These are phyloP conservation scores for Aphanomyces euteiches DNA, from an alignment of 352 stramenopile species.

Conservation along the genomic window DNA sequence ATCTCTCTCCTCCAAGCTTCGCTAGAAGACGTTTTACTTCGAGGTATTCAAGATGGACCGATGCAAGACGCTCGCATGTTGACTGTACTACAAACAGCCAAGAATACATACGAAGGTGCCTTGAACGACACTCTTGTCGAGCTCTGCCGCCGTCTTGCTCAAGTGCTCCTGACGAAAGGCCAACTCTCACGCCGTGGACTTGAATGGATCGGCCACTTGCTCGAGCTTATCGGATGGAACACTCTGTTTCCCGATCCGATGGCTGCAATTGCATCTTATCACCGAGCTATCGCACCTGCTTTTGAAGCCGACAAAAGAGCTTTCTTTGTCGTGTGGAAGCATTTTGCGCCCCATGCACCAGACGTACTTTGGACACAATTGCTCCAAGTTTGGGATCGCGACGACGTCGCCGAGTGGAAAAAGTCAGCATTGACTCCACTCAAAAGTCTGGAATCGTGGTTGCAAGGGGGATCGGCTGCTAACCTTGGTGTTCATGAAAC, in stretches of 20 bases:
- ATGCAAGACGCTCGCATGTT: not conserved
- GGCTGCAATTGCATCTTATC: not conserved
- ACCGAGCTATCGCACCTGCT: not conserved
- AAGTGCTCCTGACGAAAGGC: not conserved
- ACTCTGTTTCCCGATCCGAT: not conserved
- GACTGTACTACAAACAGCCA: not conserved
- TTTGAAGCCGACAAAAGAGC: not conserved
- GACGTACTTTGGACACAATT: slow-evolving; percentile 20
- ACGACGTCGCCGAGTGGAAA: slow-evolving; percentile 59
- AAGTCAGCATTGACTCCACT: slow-evolving; percentile 51
- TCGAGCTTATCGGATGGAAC: not conserved
- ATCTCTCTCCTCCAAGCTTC: not conserved
- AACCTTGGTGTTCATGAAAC: not conserved
- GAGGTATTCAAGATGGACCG: not conserved
- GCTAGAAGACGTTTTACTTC: not conserved
- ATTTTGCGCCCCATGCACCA: not conserved
- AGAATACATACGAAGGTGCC: not conserved
- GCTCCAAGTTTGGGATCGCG: slow-evolving; percentile 3
- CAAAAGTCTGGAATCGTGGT: slow-evolving; percentile 40
- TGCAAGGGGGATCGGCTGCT: slow-evolving; percentile 29
- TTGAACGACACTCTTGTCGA: not conserved
- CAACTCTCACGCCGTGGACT: not conserved
- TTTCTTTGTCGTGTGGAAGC: not conserved
- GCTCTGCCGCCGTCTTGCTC: not conserved
- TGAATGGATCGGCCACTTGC: not conserved